Evolutionary conservation across 495 filamentous ascomycete genomes (phyloP).

Genomic region (Clavariopsis aquatica): DNA sequence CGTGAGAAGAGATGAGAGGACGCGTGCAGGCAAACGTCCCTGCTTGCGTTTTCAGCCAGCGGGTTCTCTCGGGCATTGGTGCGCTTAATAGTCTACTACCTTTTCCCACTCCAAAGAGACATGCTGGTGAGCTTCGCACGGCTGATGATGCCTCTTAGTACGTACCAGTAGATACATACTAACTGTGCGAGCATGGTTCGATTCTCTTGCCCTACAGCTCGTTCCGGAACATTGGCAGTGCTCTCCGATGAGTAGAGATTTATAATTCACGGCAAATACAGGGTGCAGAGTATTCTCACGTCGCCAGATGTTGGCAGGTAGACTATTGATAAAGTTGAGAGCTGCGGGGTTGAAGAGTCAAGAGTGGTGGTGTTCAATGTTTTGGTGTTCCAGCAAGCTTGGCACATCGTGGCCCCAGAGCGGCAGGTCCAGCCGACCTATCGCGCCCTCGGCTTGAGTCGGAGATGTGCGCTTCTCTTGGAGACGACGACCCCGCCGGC

Average conservation of each 20-base stretch:
- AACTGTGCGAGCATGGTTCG: too few species aligned
- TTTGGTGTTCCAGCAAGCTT: constrained; percentile 2
- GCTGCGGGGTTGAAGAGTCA: not conserved
- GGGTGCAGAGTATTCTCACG: too few species aligned
- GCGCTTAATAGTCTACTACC: not conserved
- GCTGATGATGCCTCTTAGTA: too few species aligned
- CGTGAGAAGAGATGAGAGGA: constrained; percentile 23
- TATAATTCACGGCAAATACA: too few species aligned
- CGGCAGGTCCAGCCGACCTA: constrained; percentile 34
- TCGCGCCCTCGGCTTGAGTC: constrained; percentile 27
- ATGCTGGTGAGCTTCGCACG: too few species aligned
- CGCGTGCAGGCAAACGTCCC: constrained; percentile 16
- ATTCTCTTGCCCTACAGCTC: too few species aligned
- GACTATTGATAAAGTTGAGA: too few species aligned
- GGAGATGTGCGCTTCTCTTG: constrained; percentile 13
- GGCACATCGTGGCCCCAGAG: constrained; percentile 6
- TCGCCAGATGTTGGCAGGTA: too few species aligned
- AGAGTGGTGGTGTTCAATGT: not conserved
- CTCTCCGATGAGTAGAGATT: too few species aligned
- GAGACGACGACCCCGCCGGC: not conserved
- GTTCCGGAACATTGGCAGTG: too few species aligned
- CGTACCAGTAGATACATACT: too few species aligned
- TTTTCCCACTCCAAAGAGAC: too few species aligned
- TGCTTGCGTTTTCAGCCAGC: constrained; percentile 19
- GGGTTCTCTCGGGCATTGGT: constrained; percentile 5